Percentiles rank a stretch among this genome's conserved stretches.
Evolutionary conservation across 176 grass and related monocot species (phyloP).

Genomic region (Miscanthus lutarioriparius): DNA sequence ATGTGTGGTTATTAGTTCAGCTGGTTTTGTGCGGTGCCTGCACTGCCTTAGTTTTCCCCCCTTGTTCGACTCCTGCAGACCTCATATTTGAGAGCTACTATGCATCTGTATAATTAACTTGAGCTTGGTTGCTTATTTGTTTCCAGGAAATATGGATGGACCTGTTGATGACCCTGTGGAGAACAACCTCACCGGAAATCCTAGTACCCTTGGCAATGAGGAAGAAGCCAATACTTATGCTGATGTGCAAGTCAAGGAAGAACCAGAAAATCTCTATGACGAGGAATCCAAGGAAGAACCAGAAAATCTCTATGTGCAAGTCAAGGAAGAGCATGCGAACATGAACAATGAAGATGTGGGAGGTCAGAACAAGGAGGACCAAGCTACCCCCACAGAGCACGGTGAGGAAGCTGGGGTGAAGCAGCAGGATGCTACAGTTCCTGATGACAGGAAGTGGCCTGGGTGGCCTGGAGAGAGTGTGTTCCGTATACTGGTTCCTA

Average conservation of each 20-base stretch:
- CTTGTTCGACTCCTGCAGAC: not conserved
- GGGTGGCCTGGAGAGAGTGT: slow-evolving; percentile 95
- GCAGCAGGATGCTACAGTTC: slow-evolving; percentile 19
- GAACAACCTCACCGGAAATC: slow-evolving; percentile 37
- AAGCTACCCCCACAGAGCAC: slow-evolving; percentile 16
- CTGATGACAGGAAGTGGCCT: slow-evolving; percentile 75
- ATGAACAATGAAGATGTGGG: not conserved
- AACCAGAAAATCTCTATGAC: slow-evolving; percentile 14
- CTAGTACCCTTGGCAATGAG: slow-evolving; percentile 14
- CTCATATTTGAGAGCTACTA: not conserved
- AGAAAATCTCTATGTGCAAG: slow-evolving; percentile 21
- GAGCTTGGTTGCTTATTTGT: slow-evolving; percentile 16
- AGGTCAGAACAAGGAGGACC: slow-evolving; percentile 25
- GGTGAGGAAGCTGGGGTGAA: slow-evolving; percentile 23
- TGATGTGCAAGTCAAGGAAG: slow-evolving; percentile 39
- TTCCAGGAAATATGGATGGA: slow-evolving; percentile 68
- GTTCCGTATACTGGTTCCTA: slow-evolving; percentile 80
- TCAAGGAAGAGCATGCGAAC: slow-evolving; percentile 20
- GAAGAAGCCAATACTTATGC: slow-evolving; percentile 23
- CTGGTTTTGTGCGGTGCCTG: not conserved
- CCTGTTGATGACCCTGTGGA: slow-evolving; percentile 37
- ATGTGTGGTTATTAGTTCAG: not conserved
- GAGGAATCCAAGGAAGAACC: slow-evolving; percentile 39
- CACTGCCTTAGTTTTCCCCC: not conserved
- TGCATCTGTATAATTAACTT: slow-evolving; percentile 1